Percentiles rank a stretch among this genome's conserved stretches.
Conservation (phyloP, 1,284 basidiomycete genomes). For the Tilletiaria anomala region DNA sequence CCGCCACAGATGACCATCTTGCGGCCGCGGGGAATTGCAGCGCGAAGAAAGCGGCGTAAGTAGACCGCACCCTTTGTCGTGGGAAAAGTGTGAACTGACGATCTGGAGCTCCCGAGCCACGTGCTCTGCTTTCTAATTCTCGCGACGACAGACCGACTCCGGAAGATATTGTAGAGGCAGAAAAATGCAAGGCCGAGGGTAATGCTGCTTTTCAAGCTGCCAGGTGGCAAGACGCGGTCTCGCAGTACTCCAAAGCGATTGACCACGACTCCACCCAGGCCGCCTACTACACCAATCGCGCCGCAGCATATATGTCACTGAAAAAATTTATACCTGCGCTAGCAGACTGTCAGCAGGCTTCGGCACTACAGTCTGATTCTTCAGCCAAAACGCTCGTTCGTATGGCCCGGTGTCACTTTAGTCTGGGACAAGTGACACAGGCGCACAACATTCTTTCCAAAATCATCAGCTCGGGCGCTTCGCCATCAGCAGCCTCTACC, state of each 20-base stretch:
- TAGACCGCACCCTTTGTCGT: too few relatives aligned
- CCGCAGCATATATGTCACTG: conserved; percentile 66
- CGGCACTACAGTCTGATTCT: conserved; percentile 46
- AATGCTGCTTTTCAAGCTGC: conserved; percentile 30
- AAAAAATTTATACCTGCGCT: conserved; percentile 61
- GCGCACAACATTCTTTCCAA: background rate
- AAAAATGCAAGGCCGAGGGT: conserved; percentile 32
- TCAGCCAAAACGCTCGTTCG: conserved; percentile 26
- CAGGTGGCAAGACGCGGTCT: conserved; percentile 30
- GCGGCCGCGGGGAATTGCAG: too few relatives aligned
- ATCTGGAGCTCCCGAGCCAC: too few relatives aligned
- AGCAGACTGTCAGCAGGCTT: conserved; percentile 62
- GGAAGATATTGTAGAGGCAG: conserved; percentile 13
- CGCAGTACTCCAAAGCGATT: conserved; percentile 26
- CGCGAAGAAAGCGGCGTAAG: too few relatives aligned
- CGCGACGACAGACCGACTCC: conserved; percentile 3
- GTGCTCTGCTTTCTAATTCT: too few relatives aligned
- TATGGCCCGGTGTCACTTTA: conserved; percentile 26
- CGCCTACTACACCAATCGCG: conserved; percentile 66
- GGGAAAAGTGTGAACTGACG: too few relatives aligned
- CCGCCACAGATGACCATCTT: too few relatives aligned
- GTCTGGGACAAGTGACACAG: conserved; percentile 17
- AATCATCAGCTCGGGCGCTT: background rate
- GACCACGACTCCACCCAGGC: conserved; percentile 56
- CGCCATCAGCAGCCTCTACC: too few relatives aligned